Percentiles rank a stretch among this genome's conserved stretches.
Evolutionary conservation across 2,329 filamentous ascomycete genomes (phyloP).

Genomic region (Ploettnerulaceae sp.): DNA sequence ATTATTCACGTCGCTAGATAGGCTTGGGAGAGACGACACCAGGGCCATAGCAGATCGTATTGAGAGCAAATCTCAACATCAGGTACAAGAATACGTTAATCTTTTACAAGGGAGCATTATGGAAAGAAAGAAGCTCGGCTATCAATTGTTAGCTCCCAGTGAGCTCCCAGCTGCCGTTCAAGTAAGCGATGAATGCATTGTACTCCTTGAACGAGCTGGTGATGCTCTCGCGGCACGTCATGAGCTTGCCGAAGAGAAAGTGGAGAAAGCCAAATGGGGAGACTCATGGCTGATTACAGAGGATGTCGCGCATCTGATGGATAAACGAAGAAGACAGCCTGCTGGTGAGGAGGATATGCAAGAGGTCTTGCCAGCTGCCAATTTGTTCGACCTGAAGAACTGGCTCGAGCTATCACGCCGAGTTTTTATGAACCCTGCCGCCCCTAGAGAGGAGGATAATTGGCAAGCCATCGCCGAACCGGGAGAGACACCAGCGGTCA

Average conservation of each 20-base stretch:
- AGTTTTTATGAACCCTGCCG: conserved; percentile 69
- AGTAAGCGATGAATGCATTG: conserved; percentile 60
- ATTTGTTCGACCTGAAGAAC: conserved; percentile 52
- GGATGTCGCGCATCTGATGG: conserved; percentile 22
- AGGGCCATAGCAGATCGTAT: conserved; percentile 58
- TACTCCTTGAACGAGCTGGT: conserved; percentile 62
- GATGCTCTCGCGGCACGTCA: conserved; percentile 62
- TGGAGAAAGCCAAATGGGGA: conserved; percentile 58
- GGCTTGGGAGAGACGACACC: conserved; percentile 59
- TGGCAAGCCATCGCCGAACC: conserved; percentile 57
- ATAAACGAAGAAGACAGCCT: conserved; percentile 18
- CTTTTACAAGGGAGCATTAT: conserved; percentile 49
- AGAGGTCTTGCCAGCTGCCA: conserved; percentile 43
- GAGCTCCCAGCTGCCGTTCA: conserved; percentile 71
- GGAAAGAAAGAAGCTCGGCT: conserved; percentile 26
- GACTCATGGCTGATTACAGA: conserved; percentile 59
- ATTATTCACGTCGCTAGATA: conserved; percentile 62
- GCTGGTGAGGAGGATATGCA: conserved; percentile 28
- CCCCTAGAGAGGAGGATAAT: conserved; percentile 54
- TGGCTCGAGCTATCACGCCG: conserved; percentile 61
- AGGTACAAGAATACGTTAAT: conserved; percentile 66
- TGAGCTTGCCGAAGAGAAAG: conserved; percentile 54
- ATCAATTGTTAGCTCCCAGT: conserved; percentile 38
- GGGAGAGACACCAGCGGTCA: conserved; percentile 59
- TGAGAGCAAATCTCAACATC: conserved; percentile 65